Base-by-base conservation (phyloP, 2,329 filamentous ascomycete species). In the Ophiocordyceps sinensis region DNA sequence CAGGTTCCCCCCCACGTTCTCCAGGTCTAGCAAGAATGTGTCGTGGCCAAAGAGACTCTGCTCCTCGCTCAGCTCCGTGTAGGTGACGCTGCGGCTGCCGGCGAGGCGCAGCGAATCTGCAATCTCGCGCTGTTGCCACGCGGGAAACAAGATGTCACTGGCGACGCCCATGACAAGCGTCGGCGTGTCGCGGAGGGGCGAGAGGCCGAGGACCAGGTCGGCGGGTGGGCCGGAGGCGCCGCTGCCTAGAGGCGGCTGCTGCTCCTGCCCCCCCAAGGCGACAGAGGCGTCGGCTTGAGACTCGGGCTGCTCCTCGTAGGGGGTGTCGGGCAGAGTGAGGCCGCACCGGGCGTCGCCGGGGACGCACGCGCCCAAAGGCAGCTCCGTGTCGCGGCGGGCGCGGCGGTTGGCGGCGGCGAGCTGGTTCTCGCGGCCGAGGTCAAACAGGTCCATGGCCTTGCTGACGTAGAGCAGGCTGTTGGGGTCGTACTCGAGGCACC, bases 361-460 rank as follows among this genome's bases (percentile, higher is more conserved):
- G 2, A 72, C 53, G 35, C 77, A 69, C 1, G 77, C 68, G 6
- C 66, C 66, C 1, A 68, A 65, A 19, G 73, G 67, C 2, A 88
- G 63, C 39, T 73, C 73, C 36, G 66, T 61, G 45, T 72, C 64
- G 38, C 81, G 77, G 41, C 75, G 68, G 13, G 71, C 66, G 14
- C 88, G 70, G 26, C 86, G 73, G 28, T 66, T 55, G 17, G 67
- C 67, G 2, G 83, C 77, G 17, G 72, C 75, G 4, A 66, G 60
- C 56, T 88, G 85, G 54, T 82, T 79, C 34, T 76, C 71, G 38
- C 68, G 67, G 21, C 91, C 87, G 0, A 98, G 73, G 53, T 98
- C 91, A 59, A 98, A 98, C 12, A 98, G 70, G 56, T 98, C 91
- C 91, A 98, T 98, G 5, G 91, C 91, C 64, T 98, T 98, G 59